A percentile compares a stretch with the other conserved stretches of the same genome.
Evolutionary conservation across 164 flowering plant species (phyloP).

Genomic region (Stephania yunnanensis): DNA sequence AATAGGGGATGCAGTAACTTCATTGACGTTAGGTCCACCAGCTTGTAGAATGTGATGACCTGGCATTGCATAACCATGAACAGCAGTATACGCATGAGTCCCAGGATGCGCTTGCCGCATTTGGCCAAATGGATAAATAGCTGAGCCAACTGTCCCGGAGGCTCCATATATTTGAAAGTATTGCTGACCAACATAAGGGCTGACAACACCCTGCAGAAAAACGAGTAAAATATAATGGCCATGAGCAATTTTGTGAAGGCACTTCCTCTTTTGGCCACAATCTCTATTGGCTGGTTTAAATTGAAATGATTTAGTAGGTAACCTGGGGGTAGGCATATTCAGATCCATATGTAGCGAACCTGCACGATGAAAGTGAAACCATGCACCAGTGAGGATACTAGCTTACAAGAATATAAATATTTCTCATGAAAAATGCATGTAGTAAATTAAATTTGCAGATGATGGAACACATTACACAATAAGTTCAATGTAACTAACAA

Average conservation of each 20-base stretch:
- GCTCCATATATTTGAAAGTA: slow-evolving; percentile 84
- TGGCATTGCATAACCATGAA: slow-evolving; percentile 81
- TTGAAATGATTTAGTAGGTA: background rate
- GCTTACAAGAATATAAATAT: background rate
- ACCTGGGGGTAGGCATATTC: slow-evolving; percentile 88
- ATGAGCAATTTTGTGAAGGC: background rate
- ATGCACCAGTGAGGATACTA: background rate
- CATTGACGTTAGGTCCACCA: slow-evolving; percentile 61
- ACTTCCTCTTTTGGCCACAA: background rate
- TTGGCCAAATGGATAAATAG: slow-evolving; percentile 71
- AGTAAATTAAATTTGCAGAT: background rate
- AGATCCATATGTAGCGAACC: slow-evolving; percentile 73
- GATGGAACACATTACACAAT: background rate
- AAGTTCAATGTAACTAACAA: background rate
- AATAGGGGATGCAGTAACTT: slow-evolving; percentile 61
- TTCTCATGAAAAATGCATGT: background rate
- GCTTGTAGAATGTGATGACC: slow-evolving; percentile 74
- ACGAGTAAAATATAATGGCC: background rate
- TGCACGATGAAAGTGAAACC: slow-evolving; percentile 32
- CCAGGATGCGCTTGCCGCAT: slow-evolving; percentile 63
- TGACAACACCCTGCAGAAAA: slow-evolving; percentile 57
- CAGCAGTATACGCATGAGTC: slow-evolving; percentile 53
- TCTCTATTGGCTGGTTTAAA: background rate
- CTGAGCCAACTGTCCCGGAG: slow-evolving; percentile 60
- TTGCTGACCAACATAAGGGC: slow-evolving; percentile 79